Percentiles rank a stretch among this genome's conserved stretches.
Conservation (phyloP, 2,329 filamentous ascomycete species). For the Exophiala dermatitidis region DNA sequence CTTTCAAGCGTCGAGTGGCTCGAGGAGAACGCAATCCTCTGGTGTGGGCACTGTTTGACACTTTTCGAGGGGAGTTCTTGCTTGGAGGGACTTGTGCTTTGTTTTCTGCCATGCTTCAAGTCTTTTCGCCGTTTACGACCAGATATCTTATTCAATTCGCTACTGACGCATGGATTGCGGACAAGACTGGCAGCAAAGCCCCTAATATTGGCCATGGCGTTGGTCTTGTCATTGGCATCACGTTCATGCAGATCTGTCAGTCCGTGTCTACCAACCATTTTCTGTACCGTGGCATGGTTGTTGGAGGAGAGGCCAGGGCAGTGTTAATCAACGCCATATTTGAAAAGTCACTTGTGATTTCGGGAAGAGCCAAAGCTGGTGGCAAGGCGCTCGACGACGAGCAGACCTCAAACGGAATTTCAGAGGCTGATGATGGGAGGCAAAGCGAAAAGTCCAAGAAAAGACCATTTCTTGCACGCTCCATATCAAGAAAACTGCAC, state of each 20-base stretch:
- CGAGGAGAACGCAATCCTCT: conserved; percentile 67
- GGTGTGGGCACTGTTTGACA: conserved; percentile 75
- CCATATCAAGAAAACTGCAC: conserved; percentile 38
- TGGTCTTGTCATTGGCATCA: conserved; percentile 77
- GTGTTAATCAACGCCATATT: conserved; percentile 82
- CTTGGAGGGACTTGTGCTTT: conserved; percentile 74
- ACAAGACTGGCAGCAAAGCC: conserved; percentile 43
- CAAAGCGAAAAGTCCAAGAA: conserved; percentile 35
- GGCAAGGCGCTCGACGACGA: conserved; percentile 49
- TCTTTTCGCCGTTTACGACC: conserved; percentile 76
- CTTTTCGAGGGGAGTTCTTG: conserved; percentile 77
- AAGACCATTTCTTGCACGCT: conserved; percentile 18
- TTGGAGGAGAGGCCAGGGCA: conserved; percentile 74
- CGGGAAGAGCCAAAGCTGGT: conserved; percentile 78
- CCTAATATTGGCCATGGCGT: conserved; percentile 70
- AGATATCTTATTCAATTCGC: conserved; percentile 84
- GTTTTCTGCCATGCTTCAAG: conserved; percentile 62
- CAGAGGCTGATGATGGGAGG: conserved; percentile 39
- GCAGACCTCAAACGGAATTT: conserved; percentile 45
- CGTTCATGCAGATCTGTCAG: conserved; percentile 74
- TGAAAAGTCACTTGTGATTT: conserved; percentile 85
- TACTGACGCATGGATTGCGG: conserved; percentile 65
- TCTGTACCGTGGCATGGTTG: conserved; percentile 85
- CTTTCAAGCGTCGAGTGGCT: conserved; percentile 62
- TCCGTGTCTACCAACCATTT: conserved; percentile 82